phyloP scores from a whole-genome alignment of 805 yeast species.

The Groenewaldozyma salmanticensis region DNA sequence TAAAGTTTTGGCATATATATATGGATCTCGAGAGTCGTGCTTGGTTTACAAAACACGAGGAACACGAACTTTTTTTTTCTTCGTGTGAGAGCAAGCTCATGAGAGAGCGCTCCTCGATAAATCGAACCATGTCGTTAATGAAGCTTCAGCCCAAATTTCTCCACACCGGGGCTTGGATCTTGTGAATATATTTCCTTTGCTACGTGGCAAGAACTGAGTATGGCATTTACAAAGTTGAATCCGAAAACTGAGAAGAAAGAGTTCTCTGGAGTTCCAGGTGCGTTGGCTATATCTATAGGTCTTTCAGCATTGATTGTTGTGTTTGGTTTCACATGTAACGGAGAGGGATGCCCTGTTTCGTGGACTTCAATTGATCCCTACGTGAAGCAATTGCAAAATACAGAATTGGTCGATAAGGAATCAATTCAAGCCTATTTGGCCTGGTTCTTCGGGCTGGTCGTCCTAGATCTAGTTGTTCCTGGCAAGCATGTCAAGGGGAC shows the following conservation, averaged over 20 bases:
- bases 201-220: no score
- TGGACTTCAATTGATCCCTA: constrained; percentile 13
- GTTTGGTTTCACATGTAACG: constrained; percentile 55
- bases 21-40: background rate
- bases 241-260: constrained; percentile 66
- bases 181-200: no score
- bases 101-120: no score
- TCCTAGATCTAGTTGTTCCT: constrained; percentile 57
- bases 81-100: no score
- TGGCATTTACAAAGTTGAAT: constrained; percentile 33
- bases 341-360: constrained; percentile 27
- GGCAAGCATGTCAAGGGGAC: constrained; percentile 60
- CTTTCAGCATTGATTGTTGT: constrained; percentile 55
- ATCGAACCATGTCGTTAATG: no score
- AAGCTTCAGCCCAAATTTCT: no score
- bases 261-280: constrained; percentile 73
- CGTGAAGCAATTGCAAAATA: constrained; percentile 11
- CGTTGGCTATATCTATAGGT: constrained; percentile 51
- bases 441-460: constrained; percentile 64
- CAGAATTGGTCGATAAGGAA: constrained; percentile 19
- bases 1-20: no score
- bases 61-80: background rate
- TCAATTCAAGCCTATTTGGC: constrained; percentile 55
- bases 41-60: background rate
- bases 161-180: no score